A percentile compares a stretch with the other conserved stretches of the same genome.
These are phyloP conservation scores for Ophiocordyceps australis DNA, from an alignment of 2,329 filamentous ascomycete species.

Conservation along the genomic window DNA sequence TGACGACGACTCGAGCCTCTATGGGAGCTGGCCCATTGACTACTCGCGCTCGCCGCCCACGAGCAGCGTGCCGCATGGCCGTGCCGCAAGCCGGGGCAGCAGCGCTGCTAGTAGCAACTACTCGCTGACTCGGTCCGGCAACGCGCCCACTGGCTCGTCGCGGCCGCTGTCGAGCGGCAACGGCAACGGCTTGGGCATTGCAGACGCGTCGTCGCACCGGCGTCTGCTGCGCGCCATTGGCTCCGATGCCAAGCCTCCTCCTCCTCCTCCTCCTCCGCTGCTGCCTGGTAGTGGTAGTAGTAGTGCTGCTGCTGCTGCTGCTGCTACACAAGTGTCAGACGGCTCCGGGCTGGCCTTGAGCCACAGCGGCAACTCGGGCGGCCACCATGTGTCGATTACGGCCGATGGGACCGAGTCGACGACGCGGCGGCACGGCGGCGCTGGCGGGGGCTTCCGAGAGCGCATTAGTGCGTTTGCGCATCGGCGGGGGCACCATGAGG, in stretches of 20 bases:
- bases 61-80: constrained; percentile 24
- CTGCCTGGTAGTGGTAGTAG: too few relatives aligned
- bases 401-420: constrained; percentile 11
- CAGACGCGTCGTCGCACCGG: constrained; percentile 9
- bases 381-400: too few relatives aligned
- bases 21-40: constrained; percentile 33
- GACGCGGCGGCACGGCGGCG: constrained; percentile 10
- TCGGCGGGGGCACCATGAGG: constrained; percentile 9
- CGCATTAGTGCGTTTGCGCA: constrained; percentile 16
- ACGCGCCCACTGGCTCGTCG: constrained; percentile 17
- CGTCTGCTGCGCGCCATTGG: background rate
- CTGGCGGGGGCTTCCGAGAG: constrained; percentile 14
- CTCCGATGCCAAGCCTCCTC: background rate
- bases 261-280: too few relatives aligned
- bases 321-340: too few relatives aligned
- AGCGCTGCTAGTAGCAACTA: constrained; percentile 26
- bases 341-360: too few relatives aligned
- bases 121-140: background rate
- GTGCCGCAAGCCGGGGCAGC: constrained; percentile 31
- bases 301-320: too few relatives aligned
- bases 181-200: constrained; percentile 9
- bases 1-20: constrained; percentile 37
- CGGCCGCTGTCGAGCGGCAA: constrained; percentile 23
- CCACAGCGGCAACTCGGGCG: too few relatives aligned
- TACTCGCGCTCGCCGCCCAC: constrained; percentile 38